Conservation (phyloP, 768 basidiomycete genomes). For the Amanita polypyramis region DNA sequence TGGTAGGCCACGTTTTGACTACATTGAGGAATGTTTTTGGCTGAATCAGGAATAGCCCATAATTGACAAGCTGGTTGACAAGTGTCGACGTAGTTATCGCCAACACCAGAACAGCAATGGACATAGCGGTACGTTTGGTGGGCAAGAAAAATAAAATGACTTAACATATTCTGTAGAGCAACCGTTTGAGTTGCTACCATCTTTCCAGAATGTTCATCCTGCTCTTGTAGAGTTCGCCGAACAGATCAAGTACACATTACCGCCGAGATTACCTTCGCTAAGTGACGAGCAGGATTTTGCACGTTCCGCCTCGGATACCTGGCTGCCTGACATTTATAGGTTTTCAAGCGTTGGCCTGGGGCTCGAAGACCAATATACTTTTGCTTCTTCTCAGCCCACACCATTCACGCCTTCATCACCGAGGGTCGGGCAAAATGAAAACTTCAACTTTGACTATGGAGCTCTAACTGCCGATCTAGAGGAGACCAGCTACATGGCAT, state of each 20-base stretch:
- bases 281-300: neutral
- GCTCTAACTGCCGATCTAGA: slow-evolving; percentile 43
- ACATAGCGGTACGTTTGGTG: slow-evolving; percentile 6
- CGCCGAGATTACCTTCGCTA: slow-evolving; percentile 5
- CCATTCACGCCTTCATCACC: slow-evolving; percentile 37
- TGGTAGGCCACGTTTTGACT: slow-evolving; percentile 28
- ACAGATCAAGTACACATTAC: slow-evolving; percentile 15
- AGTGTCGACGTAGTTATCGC: slow-evolving; percentile 34
- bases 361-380: slow-evolving; percentile 27
- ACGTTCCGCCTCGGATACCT: slow-evolving; percentile 15
- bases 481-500: slow-evolving; percentile 60
- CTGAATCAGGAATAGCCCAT: slow-evolving; percentile 29
- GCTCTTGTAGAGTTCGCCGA: slow-evolving; percentile 23
- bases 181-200: slow-evolving; percentile 19
- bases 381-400: slow-evolving; percentile 25
- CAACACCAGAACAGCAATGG: slow-evolving; percentile 17
- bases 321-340: slow-evolving; percentile 37
- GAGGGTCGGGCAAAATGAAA: slow-evolving; percentile 41
- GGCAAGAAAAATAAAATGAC: slow-evolving; percentile 2
- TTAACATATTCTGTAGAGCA: slow-evolving; percentile 12
- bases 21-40: neutral
- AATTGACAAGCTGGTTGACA: slow-evolving; percentile 43
- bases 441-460: slow-evolving; percentile 54
- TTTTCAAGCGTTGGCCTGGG: slow-evolving; percentile 33
- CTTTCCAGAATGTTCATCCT: slow-evolving; percentile 26